Evolutionary conservation across 2,329 filamentous ascomycete species (phyloP), one percentile per base, ranked within the genome.

Genomic region (Coniochaeta prunicola): DNA sequence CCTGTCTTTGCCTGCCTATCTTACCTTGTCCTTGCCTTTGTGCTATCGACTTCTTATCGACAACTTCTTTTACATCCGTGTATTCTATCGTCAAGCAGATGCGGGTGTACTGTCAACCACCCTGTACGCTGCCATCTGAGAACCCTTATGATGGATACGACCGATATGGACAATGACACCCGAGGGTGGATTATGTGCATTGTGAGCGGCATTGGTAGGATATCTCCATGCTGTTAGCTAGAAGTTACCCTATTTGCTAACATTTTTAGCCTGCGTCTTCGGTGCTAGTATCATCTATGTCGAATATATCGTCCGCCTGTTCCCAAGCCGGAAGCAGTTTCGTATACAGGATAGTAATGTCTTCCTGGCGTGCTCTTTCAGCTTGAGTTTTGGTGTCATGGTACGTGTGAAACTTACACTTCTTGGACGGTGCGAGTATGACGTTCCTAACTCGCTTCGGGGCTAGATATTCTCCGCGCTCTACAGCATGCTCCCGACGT

Each of bases 341-440:
- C 84, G 86, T 66, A 96, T 99, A 64, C 86, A 96, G 69, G 89
- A 96, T 62, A 97, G 90, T 74, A 93, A 90, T 76, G 80, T 80
- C 24, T 99, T 99, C 70, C 80, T 97, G 4, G 92, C 92, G 0
- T 86, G 87, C 24, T 97, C 93, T 0, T 76, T 97, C 61, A 96
- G 92, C 73, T 76, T 99, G 63, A 97, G 92, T 71, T 96, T 96
- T 65, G 93, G 94, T 48, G 92, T 97, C 53, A 96, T 99, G 92
- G 92, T 96, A 73, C 64, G 84, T 70, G 26, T 17, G 62, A n/a
- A 2, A 3, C 45, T 19, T 13, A 9, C 21, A 17, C 3, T 17
- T 30, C 12, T 5, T 13, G 17, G 36, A 8, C 7, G 36, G 36
- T n/a, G n/a, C 12, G 7, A 34, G 31, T 34, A 34, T 5, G 36